Conservation (phyloP, 805 yeast species). For the Sugiyamaella smithiae region DNA sequence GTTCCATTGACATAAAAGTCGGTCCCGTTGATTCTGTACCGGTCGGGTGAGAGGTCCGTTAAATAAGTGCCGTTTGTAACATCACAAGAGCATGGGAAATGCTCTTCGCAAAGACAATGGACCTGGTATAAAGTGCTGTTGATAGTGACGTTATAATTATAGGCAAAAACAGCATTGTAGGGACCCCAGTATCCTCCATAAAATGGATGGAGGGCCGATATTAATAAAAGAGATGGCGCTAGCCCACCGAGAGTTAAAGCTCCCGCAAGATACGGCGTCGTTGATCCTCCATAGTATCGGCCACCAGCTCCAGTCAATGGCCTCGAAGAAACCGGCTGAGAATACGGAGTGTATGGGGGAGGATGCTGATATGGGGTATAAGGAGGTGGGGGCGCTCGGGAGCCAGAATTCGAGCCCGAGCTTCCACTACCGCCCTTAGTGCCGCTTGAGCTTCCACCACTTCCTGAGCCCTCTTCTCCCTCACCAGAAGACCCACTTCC, state of each 20-base stretch:
- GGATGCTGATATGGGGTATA: neutral
- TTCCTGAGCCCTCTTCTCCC: conserved; percentile 6
- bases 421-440: conserved; percentile 4
- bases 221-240: conserved; percentile 3
- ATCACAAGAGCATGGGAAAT: conserved; percentile 25
- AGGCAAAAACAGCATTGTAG: conserved; percentile 19
- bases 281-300: conserved; percentile 18
- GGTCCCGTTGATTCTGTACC: conserved; percentile 9
- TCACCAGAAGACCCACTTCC: conserved; percentile 3
- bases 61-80: conserved; percentile 16
- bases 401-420: conserved; percentile 13
- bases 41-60: conserved; percentile 14
- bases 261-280: conserved; percentile 17
- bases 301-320: conserved; percentile 13
- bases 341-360: neutral
- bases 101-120: conserved; percentile 21
- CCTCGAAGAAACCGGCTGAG: neutral
- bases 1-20: conserved; percentile 22
- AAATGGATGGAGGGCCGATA: conserved; percentile 11
- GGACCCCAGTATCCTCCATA: neutral
- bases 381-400: conserved; percentile 2
- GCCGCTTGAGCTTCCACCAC: conserved; percentile 9
- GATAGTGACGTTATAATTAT: conserved; percentile 21
- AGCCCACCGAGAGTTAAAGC: conserved; percentile 14
- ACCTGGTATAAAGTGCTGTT: conserved; percentile 24